These are phyloP conservation scores for Lithospermum erythrorhizon DNA, from an alignment of 257 asterid species.

Conservation along the genomic window DNA sequence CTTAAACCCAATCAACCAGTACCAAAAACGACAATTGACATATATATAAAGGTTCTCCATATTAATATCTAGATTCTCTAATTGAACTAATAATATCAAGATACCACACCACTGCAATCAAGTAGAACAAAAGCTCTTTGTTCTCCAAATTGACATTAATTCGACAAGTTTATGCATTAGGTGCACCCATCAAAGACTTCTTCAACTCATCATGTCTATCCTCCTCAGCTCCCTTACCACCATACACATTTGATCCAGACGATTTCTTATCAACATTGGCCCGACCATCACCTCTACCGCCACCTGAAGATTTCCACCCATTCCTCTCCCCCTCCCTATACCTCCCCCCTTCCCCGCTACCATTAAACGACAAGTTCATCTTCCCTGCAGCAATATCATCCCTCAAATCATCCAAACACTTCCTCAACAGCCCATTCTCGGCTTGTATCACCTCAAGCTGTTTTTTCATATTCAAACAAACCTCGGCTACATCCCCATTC, in stretches of 20 bases:
- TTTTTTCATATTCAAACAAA: conserved; percentile 63
- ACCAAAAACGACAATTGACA: neutral
- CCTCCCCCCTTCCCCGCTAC: neutral
- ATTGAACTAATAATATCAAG: neutral
- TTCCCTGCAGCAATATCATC: conserved; percentile 54
- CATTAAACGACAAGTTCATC: conserved; percentile 18
- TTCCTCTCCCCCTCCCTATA: conserved; percentile 7
- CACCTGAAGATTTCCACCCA: conserved; percentile 4
- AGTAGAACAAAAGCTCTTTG: neutral
- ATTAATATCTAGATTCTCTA: too few relatives aligned
- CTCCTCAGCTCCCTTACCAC: conserved; percentile 15
- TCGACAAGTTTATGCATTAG: neutral
- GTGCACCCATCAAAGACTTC: conserved; percentile 16
- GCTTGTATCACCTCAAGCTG: conserved; percentile 61
- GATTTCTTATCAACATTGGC: conserved; percentile 19
- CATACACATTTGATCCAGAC: conserved; percentile 13
- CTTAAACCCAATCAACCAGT: neutral
- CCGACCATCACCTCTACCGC: conserved; percentile 29
- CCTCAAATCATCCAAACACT: conserved; percentile 62
- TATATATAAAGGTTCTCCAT: neutral
- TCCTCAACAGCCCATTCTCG: conserved; percentile 66
- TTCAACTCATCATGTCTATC: conserved; percentile 35
- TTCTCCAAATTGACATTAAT: conserved; percentile 9
- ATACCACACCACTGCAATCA: neutral
- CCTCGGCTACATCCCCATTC: conserved; percentile 35